Evolutionary conservation across 176 grass and related monocot genomes (phyloP).

Genomic region (Lolium multiflorum): DNA sequence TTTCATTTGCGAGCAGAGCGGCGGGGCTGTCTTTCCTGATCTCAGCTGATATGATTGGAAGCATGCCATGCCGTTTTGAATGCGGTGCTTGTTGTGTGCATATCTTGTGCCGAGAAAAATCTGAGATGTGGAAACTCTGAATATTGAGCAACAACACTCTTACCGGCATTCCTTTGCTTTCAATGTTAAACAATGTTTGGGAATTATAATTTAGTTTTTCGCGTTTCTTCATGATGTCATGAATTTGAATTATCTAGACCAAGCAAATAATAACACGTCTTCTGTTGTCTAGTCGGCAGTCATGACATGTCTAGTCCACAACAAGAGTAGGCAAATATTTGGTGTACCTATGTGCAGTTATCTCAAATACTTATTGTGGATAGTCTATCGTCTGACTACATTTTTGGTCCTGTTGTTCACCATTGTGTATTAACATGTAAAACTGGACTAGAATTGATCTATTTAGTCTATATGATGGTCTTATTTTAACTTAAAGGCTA

Average conservation of each 20-base stretch:
- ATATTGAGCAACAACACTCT: too few species aligned
- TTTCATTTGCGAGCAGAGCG: not conserved
- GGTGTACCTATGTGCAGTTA: too few species aligned
- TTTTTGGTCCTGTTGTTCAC: not conserved
- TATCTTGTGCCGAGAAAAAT: not conserved
- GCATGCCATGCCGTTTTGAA: not conserved
- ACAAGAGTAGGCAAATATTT: not conserved
- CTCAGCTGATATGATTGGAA: not conserved
- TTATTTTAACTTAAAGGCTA: not conserved
- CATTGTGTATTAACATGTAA: not conserved
- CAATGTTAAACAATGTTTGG: not conserved
- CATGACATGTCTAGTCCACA: not conserved
- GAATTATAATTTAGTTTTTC: not conserved
- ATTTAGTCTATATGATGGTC: not conserved
- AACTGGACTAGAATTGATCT: not conserved
- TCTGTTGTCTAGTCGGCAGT: not conserved
- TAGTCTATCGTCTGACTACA: not conserved
- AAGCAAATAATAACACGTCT: conserved; percentile 8
- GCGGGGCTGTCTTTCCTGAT: not conserved
- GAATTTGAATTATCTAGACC: not conserved
- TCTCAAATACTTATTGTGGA: not conserved
- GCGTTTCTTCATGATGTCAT: not conserved
- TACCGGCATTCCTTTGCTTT: not conserved
- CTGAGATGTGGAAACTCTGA: not conserved
- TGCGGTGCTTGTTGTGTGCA: not conserved